Base-by-base conservation (phyloP, 208 protist genomes). In the Leishmania braziliensis region DNA sequence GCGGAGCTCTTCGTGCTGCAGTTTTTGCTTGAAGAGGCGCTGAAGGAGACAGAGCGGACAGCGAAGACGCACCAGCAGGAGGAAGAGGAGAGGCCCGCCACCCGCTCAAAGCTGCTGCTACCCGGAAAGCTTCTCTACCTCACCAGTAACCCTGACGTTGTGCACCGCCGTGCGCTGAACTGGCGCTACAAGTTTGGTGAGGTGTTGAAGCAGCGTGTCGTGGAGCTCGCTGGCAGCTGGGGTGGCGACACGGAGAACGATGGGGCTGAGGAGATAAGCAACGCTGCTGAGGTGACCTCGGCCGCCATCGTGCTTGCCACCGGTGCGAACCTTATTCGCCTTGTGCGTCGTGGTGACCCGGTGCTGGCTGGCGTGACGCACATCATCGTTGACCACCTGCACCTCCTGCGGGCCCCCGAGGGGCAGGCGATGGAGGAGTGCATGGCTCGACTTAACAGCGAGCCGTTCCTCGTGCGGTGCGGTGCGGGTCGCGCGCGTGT, bases 1-100 rank as follows among this genome's bases (percentile, higher is more conserved):
- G 95, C 95, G 10, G 94, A 98, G 85, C 80, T 98, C 16, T 98
- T 98, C 75, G 90, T 93, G 36, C 77, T 96, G 62, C 88, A 92
- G 62, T 98, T 98, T 77, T 58, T 97, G 5, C 85, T 95, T 12
- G 89, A 94, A 36, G 79, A 86, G 68, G 89, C 90, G 16, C 48
- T 93, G 65, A 82, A 89, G 72, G 78, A 77, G 54, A 77, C 68
- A 74, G 77, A 87, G 77, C 78, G 82, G 23, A 33, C 69, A 53
- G 9, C 39, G 43, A 51, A 46, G 65, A 5, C 26, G 48, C 72
- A 62, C 51, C 72, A 62, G 29, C 33, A 36, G 51, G 63, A 50
- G 60, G 50, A 43, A 63, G 48, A 71, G 29, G 9, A 20, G 26
- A 23, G 8, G 69, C 53, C 75, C 18, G n/a, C 23, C 65, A 77